Conservation (phyloP, 495 filamentous ascomycete species). For the Aspergillus indologenus region DNA sequence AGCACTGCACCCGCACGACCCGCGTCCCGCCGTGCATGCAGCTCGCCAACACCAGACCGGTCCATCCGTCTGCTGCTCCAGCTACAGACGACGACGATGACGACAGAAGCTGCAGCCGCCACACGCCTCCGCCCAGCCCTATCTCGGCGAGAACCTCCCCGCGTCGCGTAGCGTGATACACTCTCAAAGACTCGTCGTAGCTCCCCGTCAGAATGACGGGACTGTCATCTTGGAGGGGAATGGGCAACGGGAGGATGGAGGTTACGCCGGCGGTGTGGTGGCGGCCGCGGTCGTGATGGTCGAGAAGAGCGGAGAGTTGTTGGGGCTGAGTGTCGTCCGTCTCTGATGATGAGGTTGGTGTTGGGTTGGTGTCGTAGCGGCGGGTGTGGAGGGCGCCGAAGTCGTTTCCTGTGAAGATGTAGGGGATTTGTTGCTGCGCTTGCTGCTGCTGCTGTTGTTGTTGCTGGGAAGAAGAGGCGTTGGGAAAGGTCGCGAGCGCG, state of each 20-base stretch:
- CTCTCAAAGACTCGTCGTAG: conserved; percentile 82
- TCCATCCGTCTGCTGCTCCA: conserved; percentile 24
- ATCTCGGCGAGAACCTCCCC: conserved; percentile 55
- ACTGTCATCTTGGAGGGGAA: conserved; percentile 32
- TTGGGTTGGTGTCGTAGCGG: conserved; percentile 19
- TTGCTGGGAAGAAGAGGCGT: background rate
- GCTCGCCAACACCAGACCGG: conserved; percentile 67
- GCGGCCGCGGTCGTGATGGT: conserved; percentile 36
- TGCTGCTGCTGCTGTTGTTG: too few species aligned
- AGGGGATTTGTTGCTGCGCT: conserved; percentile 18
- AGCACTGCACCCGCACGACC: conserved; percentile 55
- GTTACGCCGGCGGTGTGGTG: conserved; percentile 83
- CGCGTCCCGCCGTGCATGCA: conserved; percentile 89
- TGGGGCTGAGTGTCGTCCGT: conserved; percentile 18
- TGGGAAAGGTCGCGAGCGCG: conserved; percentile 27
- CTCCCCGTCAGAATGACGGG: conserved; percentile 77
- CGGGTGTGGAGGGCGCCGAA: conserved; percentile 37
- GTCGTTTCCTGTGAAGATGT: conserved; percentile 38
- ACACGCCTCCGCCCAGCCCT: conserved; percentile 82
- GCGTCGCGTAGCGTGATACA: conserved; percentile 48
- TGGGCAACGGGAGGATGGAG: conserved; percentile 67
- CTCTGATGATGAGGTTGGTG: too few species aligned
- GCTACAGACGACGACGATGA: conserved; percentile 6
- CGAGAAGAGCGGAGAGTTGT: conserved; percentile 21
- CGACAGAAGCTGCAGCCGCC: conserved; percentile 69